phyloP scores from a whole-genome alignment of 129 eudicot species.

The Ambrosia trifida region DNA sequence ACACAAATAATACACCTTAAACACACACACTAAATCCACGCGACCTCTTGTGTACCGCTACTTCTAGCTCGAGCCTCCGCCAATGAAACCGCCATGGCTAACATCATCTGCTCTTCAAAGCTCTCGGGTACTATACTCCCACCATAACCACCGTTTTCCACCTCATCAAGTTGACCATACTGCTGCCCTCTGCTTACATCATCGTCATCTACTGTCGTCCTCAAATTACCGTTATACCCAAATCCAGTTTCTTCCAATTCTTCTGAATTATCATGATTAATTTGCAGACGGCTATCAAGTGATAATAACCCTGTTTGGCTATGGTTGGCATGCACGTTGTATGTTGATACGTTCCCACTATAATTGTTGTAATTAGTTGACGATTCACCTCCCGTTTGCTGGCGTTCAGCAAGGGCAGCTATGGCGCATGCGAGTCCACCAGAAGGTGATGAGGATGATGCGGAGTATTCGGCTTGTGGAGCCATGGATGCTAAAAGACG shows the following conservation, averaged over 20 bases:
- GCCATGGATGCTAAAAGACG: constrained; percentile 43
- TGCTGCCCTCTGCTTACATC: constrained; percentile 4
- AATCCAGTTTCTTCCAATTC: constrained; percentile 44
- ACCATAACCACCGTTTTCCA: constrained; percentile 31
- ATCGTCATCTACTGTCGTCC: constrained; percentile 26
- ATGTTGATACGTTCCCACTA: constrained; percentile 30
- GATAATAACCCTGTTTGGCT: constrained; percentile 42
- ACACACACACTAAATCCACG: constrained; percentile 64
- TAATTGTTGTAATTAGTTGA: constrained; percentile 46
- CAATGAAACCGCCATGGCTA: constrained; percentile 94
- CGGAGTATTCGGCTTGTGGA: constrained; percentile 40
- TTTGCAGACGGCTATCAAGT: constrained; percentile 40
- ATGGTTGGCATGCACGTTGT: constrained; percentile 44
- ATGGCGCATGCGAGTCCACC: constrained; percentile 93
- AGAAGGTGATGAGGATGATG: constrained; percentile 70
- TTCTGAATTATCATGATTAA: constrained; percentile 37
- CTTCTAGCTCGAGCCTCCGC: constrained; percentile 81
- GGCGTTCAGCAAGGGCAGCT: constrained; percentile 86
- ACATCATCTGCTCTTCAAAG: constrained; percentile 96
- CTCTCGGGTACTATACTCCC: constrained; percentile 68
- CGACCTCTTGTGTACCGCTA: constrained; percentile 56
- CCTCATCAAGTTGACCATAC: constrained; percentile 37
- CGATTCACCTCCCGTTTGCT: constrained; percentile 59
- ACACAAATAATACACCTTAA: constrained; percentile 18
- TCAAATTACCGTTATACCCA: constrained; percentile 42